Base-by-base conservation (phyloP, 257 asterid genomes). In the Solanum clarkiae region DNA sequence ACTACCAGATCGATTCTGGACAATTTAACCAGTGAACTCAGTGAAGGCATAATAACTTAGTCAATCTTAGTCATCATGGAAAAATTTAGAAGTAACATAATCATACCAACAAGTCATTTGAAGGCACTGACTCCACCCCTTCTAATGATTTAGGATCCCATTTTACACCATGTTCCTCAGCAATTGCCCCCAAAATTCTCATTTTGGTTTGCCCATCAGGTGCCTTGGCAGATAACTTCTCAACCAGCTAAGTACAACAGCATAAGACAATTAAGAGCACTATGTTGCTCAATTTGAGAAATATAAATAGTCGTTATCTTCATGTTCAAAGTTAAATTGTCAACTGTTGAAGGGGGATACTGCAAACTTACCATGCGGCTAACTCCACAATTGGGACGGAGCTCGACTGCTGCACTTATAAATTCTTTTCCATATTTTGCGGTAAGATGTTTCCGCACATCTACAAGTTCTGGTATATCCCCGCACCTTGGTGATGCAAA, bases 401-500 rank as follows among this genome's bases (percentile, higher is more conserved):
- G 90, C 86, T 97, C 99, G 86, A 89, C 85, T 80, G 98, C 99
- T 54, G 97, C 93, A 85, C 90, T 82, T 12, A 91, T 91, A 85
- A 97, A 95, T 47, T 95, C 98, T 85, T 95, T 97, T 71, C 99
- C 99, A 89, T 97, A 97, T 87, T 97, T 97, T 44, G 94, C 91
- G 8, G 92, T 90, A 80, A 97, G 88, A 15, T 92, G 98, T 89
- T 95, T 97, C 91, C 91, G 90, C 44, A 88, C 92, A 81, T 97
- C 98, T 80, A 87, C 72, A 88, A 97, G 98, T 90, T 97, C 99
- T 45, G 97, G 95, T 86, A 97, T 89, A 86, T 97, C 99, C 85
- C 98, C 99, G 85, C 99, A 97, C 90, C 99, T 92, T 82, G 97
- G 98, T 84, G 99, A 91, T 53, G 99, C 96, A 90, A 95, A 97